Evolutionary conservation across 225 moss, liverwort and hornwort genomes (phyloP), one percentile per base, ranked within the genome.

Genomic region (Rhytidiadelphus loreus): DNA sequence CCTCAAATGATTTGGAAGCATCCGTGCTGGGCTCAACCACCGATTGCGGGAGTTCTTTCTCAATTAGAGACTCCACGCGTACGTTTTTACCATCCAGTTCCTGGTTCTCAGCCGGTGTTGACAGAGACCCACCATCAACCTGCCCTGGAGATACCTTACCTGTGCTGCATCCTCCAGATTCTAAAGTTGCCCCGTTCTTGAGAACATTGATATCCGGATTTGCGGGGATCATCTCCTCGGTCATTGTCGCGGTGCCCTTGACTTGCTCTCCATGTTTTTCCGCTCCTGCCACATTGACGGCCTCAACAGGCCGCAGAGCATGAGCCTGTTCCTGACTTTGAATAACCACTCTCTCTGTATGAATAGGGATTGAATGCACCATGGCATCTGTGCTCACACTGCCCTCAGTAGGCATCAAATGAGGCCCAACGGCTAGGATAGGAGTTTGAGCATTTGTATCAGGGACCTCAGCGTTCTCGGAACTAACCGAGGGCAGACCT

Each of bases 1-100:
- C 97, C 91, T 95, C 96, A 61, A 91, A 90, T 86, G 93, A 78
- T 39, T 90, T 85, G 30, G 83, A 89, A 72, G 91, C 91, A 89
- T 95, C 92, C 79, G 92, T 90, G 62, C 74, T 93, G 56, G 96
- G 90, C 41, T 93, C 93, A 84, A 89, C 84, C 32, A 90, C 93
- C 83, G 94, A 86, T 81, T 91, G 84, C 33, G 87, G 88, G 35
- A 88, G 87, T 78, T 95, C 95, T 62, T 90, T 94, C 83, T 90
- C 92, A 71, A 84, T 48, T 44, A 93, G 83, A 81, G 89, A 80
- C 69, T 90, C 93, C 86, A 71, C 89, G 35, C 58, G 88, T 52
- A 65, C 89, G 86, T 82, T 93, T 55, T 85, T 57, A 59, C 81
- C 81, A 86, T 83, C 92, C 81, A 87, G 35, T 80, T 91, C 84